Percentiles rank a stretch among this genome's conserved stretches.
These are phyloP conservation scores for Boletus calvinii DNA, from an alignment of 1,284 basidiomycete species.

Conservation along the genomic window DNA sequence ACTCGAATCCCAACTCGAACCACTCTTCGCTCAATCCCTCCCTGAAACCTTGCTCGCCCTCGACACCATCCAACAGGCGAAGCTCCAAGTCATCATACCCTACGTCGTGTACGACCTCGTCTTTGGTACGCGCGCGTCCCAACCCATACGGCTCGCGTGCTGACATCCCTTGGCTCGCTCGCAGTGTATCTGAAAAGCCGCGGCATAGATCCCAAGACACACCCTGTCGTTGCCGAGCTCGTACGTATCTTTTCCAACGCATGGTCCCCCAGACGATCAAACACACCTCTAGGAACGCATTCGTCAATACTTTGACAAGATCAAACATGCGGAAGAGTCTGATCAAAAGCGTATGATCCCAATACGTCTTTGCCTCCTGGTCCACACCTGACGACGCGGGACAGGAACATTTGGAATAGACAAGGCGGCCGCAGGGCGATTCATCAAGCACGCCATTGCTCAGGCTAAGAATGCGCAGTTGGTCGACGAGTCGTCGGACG, in stretches of 20 bases:
- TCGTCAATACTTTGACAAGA: conserved; percentile 76
- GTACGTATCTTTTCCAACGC: conserved; percentile 40
- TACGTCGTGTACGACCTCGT: conserved; percentile 81
- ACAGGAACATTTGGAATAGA: conserved; percentile 46
- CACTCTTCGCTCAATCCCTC: conserved; percentile 61
- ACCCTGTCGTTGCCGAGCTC: conserved; percentile 71
- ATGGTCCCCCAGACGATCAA: background rate
- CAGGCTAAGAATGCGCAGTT: conserved; percentile 47
- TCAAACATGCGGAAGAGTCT: conserved; percentile 68
- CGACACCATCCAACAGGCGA: conserved; percentile 76
- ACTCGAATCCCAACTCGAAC: conserved; percentile 62
- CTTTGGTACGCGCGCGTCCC: conserved; percentile 53
- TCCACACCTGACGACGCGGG: background rate
- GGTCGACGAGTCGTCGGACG: conserved; percentile 27
- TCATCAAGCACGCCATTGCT: conserved; percentile 80
- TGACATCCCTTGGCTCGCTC: background rate
- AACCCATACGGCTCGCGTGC: background rate
- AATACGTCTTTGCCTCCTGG: background rate
- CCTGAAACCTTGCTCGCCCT: conserved; percentile 63
- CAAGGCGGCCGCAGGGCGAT: conserved; percentile 74
- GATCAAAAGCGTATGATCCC: conserved; percentile 48
- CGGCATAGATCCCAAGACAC: conserved; percentile 75
- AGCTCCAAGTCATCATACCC: conserved; percentile 69
- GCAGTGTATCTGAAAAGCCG: conserved; percentile 75
- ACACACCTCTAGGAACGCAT: conserved; percentile 58